phyloP scores from a whole-genome alignment of 371 early-diverging fungal genomes.

The Mortierella sp. region DNA sequence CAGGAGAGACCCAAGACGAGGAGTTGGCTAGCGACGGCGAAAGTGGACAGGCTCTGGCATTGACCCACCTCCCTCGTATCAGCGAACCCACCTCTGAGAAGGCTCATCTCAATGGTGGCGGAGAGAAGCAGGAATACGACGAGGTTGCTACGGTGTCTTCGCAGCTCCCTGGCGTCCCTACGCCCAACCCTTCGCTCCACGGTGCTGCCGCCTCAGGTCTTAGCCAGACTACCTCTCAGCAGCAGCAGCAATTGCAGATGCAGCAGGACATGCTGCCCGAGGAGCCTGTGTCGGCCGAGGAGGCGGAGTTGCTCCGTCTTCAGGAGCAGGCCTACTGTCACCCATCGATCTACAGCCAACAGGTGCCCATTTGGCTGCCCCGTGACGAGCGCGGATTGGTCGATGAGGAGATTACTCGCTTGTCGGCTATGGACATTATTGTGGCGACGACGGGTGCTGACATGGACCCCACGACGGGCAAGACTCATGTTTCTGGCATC shows the following conservation, averaged over 20 bases:
- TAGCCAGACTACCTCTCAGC: constrained; percentile 10
- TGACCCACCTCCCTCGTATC: not conserved
- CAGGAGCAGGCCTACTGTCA: constrained; percentile 54
- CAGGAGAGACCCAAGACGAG: constrained; percentile 1
- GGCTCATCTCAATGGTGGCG: not conserved
- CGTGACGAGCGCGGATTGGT: constrained; percentile 43
- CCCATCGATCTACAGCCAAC: constrained; percentile 36
- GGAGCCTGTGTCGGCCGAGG: constrained; percentile 4
- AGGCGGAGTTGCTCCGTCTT: constrained; percentile 23
- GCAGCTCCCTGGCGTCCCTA: constrained; percentile 40
- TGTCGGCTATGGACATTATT: constrained; percentile 18
- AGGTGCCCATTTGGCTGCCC: constrained; percentile 51
- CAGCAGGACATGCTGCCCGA: not conserved
- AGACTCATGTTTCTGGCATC: constrained; percentile 36
- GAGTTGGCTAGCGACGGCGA: constrained; percentile 9
- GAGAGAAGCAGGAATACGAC: constrained; percentile 26
- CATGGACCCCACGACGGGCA: constrained; percentile 32
- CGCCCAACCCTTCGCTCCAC: constrained; percentile 36
- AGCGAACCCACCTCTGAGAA: constrained; percentile 9
- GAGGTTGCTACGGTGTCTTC: constrained; percentile 33
- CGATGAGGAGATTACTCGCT: constrained; percentile 20
- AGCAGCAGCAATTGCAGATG: not conserved
- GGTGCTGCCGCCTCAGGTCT: constrained; percentile 21
- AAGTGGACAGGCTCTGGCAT: constrained; percentile 5
- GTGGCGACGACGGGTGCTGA: constrained; percentile 45